Percentiles rank a stretch among this genome's conserved stretches.
Evolutionary conservation across 2,329 filamentous ascomycete species (phyloP).

Genomic region (Epichloe brachyelytri): DNA sequence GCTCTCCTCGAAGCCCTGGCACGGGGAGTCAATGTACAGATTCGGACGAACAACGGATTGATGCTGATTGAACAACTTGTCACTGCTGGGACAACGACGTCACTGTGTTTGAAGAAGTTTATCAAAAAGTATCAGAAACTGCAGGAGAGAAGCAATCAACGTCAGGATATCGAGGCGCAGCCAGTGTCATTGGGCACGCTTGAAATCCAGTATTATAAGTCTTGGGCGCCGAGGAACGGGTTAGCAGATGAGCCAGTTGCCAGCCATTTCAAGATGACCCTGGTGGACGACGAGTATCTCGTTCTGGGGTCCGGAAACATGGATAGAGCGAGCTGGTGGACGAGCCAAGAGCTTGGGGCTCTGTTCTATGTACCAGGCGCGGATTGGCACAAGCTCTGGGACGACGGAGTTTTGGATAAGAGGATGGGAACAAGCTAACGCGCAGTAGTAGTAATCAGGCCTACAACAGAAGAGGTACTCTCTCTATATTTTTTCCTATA

Average conservation of each 20-base stretch:
- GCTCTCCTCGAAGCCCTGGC: constrained; percentile 47
- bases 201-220: constrained; percentile 45
- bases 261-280: constrained; percentile 64
- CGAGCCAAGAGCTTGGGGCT: constrained; percentile 71
- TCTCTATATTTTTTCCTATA: no score
- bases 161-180: constrained; percentile 29
- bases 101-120: constrained; percentile 47
- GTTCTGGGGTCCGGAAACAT: constrained; percentile 72
- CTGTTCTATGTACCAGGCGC: constrained; percentile 35
- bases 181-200: constrained; percentile 33
- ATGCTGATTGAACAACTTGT: constrained; percentile 74
- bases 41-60: constrained; percentile 55
- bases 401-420: constrained; percentile 23
- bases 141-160: constrained; percentile 7
- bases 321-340: constrained; percentile 77
- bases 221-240: constrained; percentile 17
- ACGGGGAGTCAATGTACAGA: constrained; percentile 53
- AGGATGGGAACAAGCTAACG: constrained; percentile 13
- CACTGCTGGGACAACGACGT: constrained; percentile 63
- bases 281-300: constrained; percentile 55
- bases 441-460: no score
- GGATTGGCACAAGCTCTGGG: constrained; percentile 24
- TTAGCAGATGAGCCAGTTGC: constrained; percentile 49
- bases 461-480: no score
- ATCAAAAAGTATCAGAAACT: constrained; percentile 37